Evolutionary conservation across 2,329 filamentous ascomycete species (phyloP).

Genomic region (Cercospora janseana): DNA sequence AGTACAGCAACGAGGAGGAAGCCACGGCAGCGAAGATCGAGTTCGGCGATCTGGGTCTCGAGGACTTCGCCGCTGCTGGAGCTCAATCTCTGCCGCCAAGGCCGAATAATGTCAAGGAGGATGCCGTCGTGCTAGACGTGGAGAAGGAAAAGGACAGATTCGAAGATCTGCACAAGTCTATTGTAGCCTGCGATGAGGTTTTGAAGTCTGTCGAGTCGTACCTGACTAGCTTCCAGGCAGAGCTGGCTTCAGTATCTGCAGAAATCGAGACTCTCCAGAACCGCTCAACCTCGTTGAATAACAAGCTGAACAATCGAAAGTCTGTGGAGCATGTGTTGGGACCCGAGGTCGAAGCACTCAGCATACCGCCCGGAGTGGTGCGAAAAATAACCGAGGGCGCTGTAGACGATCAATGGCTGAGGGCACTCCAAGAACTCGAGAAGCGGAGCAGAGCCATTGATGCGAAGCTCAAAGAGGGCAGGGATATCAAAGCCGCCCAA

Average conservation of each 20-base stretch:
- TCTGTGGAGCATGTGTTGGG: constrained; percentile 84
- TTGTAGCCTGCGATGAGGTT: constrained; percentile 85
- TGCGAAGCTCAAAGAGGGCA: constrained; percentile 60
- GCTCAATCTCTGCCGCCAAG: constrained; percentile 31
- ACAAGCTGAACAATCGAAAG: constrained; percentile 82
- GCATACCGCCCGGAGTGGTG: constrained; percentile 79
- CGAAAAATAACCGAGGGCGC: constrained; percentile 81
- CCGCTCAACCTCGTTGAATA: constrained; percentile 77
- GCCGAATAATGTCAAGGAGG: constrained; percentile 17
- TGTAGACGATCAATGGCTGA: constrained; percentile 87
- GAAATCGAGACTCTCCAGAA: constrained; percentile 93
- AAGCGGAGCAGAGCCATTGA: constrained; percentile 71
- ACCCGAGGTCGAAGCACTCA: constrained; percentile 87
- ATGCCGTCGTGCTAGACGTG: constrained; percentile 50
- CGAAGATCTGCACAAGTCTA: constrained; percentile 85
- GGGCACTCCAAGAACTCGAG: constrained; percentile 78
- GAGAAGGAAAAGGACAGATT: constrained; percentile 80
- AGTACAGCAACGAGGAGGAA: constrained; percentile 39
- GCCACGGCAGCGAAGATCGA: constrained; percentile 66
- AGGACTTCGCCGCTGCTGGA: constrained; percentile 60
- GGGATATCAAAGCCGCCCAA: constrained; percentile 69
- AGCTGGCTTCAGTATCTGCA: constrained; percentile 85
- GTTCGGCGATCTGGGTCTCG: constrained; percentile 74
- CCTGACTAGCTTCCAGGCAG: constrained; percentile 86
- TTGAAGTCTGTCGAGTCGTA: constrained; percentile 91